Evolutionary conservation across 768 basidiomycete genomes (phyloP).

Genomic region (Hericium coralloides): DNA sequence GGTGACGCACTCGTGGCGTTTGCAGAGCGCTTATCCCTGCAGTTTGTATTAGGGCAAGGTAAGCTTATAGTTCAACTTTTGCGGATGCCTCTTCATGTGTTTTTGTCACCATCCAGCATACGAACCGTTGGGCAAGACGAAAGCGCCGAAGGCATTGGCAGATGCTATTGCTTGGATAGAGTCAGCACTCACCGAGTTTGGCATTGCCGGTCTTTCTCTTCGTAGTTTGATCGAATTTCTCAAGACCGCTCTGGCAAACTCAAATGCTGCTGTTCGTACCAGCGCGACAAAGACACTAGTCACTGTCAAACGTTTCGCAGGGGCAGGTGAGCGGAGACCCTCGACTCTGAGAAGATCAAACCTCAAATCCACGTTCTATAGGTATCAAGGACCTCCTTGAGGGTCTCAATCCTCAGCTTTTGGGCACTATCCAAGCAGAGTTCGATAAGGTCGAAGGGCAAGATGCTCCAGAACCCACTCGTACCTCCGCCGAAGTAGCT

Average conservation of each 20-base stretch:
- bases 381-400: conserved; percentile 90
- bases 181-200: conserved; percentile 80
- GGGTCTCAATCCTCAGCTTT: conserved; percentile 88
- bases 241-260: conserved; percentile 80
- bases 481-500: conserved; percentile 69
- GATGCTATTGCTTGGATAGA: conserved; percentile 89
- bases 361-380: conserved; percentile 21
- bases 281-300: conserved; percentile 91
- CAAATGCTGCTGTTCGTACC: conserved; percentile 88
- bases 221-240: conserved; percentile 85
- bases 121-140: conserved; percentile 88
- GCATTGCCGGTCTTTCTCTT: conserved; percentile 77
- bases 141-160: conserved; percentile 93
- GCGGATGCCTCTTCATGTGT: conserved; percentile 1
- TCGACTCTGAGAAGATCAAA: neutral
- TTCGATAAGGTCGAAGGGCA: conserved; percentile 88
- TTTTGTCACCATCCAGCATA: conserved; percentile 51
- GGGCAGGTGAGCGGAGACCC: conserved; percentile 32
- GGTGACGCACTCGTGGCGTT: conserved; percentile 78
- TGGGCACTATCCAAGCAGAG: conserved; percentile 82
- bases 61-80: neutral
- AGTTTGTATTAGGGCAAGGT: conserved; percentile 94
- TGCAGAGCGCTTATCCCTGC: conserved; percentile 88
- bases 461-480: conserved; percentile 66
- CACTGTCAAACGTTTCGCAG: conserved; percentile 86